A percentile compares a stretch with the other conserved stretches of the same genome.
Evolutionary conservation across 2,329 filamentous ascomycete genomes (phyloP).

Genomic region (Aureobasidium sp.): DNA sequence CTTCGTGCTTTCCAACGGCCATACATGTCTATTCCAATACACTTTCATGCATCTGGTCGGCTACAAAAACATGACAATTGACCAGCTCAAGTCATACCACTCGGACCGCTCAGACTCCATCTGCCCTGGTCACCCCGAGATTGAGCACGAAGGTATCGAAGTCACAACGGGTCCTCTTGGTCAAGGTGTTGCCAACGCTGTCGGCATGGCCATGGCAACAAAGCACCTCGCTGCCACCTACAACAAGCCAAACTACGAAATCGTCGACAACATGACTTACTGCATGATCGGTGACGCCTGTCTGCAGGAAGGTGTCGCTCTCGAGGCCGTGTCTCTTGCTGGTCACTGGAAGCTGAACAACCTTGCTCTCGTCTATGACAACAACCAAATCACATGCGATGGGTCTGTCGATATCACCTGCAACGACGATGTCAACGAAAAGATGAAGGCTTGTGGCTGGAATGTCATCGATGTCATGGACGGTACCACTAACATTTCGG

Average conservation of each 20-base stretch:
- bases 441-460: slow-evolving; percentile 49
- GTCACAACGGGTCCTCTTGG: slow-evolving; percentile 52
- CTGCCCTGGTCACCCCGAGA: slow-evolving; percentile 44
- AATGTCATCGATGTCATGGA: slow-evolving; percentile 47
- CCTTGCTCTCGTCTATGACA: slow-evolving; percentile 49
- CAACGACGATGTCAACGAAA: slow-evolving; percentile 48
- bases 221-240: slow-evolving; percentile 48
- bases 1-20: slow-evolving; percentile 54
- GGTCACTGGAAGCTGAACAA: slow-evolving; percentile 49
- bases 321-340: slow-evolving; percentile 50
- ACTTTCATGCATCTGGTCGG: slow-evolving; percentile 43
- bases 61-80: slow-evolving; percentile 47
- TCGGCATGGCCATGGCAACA: slow-evolving; percentile 50
- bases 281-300: slow-evolving; percentile 52
- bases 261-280: slow-evolving; percentile 45
- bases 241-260: slow-evolving; percentile 40
- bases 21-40: slow-evolving; percentile 50
- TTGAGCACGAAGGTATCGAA: slow-evolving; percentile 49
- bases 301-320: slow-evolving; percentile 48
- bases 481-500: slow-evolving; percentile 44
- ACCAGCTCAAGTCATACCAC: slow-evolving; percentile 48
- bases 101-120: slow-evolving; percentile 39
- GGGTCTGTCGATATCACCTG: slow-evolving; percentile 45
- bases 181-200: slow-evolving; percentile 50
- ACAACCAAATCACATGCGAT: slow-evolving; percentile 52